These are phyloP conservation scores for Plenodomus biglobosus DNA, from an alignment of 2,329 filamentous ascomycete genomes.

Conservation along the genomic window DNA sequence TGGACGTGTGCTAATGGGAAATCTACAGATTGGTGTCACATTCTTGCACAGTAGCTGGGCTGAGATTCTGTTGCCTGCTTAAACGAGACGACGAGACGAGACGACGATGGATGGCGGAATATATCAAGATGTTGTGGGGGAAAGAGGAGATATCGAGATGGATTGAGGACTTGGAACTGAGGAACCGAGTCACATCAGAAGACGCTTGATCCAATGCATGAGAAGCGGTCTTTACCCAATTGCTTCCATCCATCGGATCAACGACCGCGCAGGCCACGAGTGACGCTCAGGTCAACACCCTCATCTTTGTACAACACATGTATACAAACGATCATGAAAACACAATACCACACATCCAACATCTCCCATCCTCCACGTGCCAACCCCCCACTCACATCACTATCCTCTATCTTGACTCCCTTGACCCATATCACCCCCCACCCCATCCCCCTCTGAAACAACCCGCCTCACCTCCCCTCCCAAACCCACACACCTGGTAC, in stretches of 20 bases:
- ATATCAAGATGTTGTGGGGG: background rate
- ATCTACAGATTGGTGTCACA: slow-evolving; percentile 51
- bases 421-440: background rate
- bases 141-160: background rate
- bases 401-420: too few relatives aligned
- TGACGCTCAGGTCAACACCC: background rate
- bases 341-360: background rate
- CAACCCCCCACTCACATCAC: background rate
- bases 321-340: background rate
- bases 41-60: slow-evolving; percentile 57
- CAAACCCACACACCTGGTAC: background rate
- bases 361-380: background rate
- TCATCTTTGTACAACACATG: background rate
- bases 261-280: too few relatives aligned
- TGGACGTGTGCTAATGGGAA: slow-evolving; percentile 14
- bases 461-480: background rate
- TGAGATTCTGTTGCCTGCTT: slow-evolving; percentile 54
- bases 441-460: background rate
- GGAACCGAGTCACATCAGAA: too few relatives aligned
- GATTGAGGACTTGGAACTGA: background rate
- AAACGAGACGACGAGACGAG: slow-evolving; percentile 22
- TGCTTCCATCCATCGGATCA: too few relatives aligned
- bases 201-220: too few relatives aligned
- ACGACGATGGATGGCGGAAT: background rate
- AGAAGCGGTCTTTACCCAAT: too few relatives aligned